These are phyloP conservation scores for Phaeosphaeriaceae sp. DNA, from an alignment of 2,329 filamentous ascomycete genomes.

Conservation along the genomic window DNA sequence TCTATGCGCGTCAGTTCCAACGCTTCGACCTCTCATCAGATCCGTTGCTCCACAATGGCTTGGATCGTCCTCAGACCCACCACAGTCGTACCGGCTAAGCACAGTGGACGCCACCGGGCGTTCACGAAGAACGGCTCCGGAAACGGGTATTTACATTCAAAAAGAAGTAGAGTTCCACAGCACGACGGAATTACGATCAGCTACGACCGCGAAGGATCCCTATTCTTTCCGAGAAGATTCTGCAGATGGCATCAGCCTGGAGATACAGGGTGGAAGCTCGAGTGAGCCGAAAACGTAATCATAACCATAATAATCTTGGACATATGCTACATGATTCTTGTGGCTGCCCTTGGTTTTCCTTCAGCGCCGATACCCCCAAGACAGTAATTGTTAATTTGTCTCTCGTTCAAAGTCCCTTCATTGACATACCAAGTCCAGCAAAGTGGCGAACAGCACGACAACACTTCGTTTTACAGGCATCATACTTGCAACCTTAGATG, in stretches of 20 bases:
- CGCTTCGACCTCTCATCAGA: conserved; percentile 18
- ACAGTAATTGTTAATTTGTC: too few relatives aligned
- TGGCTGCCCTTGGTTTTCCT: too few relatives aligned
- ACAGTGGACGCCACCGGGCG: not conserved
- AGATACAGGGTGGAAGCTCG: not conserved
- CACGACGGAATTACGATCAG: conserved; percentile 17
- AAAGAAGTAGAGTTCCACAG: conserved; percentile 23
- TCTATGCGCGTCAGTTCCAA: conserved; percentile 26
- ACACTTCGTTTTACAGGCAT: too few relatives aligned
- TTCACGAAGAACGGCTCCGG: conserved; percentile 1
- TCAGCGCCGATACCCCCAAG: too few relatives aligned
- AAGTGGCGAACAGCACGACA: too few relatives aligned
- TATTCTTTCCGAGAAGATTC: not conserved
- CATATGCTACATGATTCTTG: too few relatives aligned
- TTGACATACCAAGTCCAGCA: too few relatives aligned
- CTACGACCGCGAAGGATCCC: not conserved
- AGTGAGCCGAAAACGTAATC: too few relatives aligned
- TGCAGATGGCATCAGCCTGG: not conserved
- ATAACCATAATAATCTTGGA: too few relatives aligned
- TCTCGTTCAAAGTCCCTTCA: too few relatives aligned
- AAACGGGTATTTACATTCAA: conserved; percentile 18
- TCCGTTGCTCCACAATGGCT: conserved; percentile 14
- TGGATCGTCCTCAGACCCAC: conserved; percentile 3
- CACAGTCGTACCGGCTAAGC: conserved; percentile 1
- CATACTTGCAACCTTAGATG: too few relatives aligned